Base-by-base conservation (phyloP, 139 green algal species). In the Chlorokybus atmophyticus region DNA sequence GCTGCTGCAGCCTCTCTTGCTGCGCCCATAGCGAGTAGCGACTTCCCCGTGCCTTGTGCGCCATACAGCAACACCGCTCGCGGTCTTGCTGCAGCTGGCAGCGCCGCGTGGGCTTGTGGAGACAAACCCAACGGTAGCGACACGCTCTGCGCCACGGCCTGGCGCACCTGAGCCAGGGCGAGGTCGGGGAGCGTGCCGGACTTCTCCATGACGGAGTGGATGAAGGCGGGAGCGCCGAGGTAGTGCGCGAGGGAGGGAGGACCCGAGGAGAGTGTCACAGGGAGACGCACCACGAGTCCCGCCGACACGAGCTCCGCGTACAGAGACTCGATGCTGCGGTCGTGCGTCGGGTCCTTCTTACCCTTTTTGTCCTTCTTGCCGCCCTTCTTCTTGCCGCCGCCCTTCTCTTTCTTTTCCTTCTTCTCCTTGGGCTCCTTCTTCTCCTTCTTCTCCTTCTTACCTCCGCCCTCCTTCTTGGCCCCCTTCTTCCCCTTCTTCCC, bases 11-110 rank as follows among this genome's bases (percentile, higher is more conserved):
- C 58, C 29, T 78, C 50, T 52, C 85, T 70, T 26, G 78, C 78
- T 17, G 75, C 47, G 1, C 73, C 79, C 7, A 23, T 26, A 84
- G 76, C 8, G 29, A 94, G 73, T 59, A 88, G 64, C 30, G 80
- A 87, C 70, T 95, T 95, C 39, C 87, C 87, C 2, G 74, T 85
- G 42, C 72, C 67, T 17, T 76, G 60, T 0, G 68, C 59, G 2
- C 87, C 87, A 49, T 88, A 92, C 23, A 95, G 71, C 54, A 95
- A 77, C 62, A 94, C 50, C 0, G 70, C 68, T n/a, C n/a, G n/a
- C n/a, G n/a, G n/a, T n/a, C n/a, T n/a, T n/a, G n/a, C n/a, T n/a
- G n/a, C n/a, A n/a, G n/a, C n/a, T n/a, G n/a, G n/a, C n/a, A n/a
- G n/a, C n/a, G n/a, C n/a, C n/a, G n/a, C n/a, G n/a, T n/a, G n/a